phyloP scores from a whole-genome alignment of 768 basidiomycete species.

The Chalciporus piperatus region DNA sequence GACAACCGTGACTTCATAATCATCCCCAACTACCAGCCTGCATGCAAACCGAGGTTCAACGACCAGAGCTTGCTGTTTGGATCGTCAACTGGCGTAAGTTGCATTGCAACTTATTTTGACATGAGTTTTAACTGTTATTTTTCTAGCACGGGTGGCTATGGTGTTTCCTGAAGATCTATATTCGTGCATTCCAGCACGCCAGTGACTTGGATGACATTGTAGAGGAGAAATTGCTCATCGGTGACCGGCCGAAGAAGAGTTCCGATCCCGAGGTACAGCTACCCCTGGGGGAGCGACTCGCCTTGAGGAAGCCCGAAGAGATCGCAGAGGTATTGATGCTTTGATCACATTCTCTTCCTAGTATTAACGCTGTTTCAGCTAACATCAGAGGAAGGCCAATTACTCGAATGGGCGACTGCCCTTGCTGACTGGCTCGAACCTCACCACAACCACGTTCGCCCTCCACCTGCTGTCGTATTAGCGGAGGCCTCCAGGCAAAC shows the following conservation, averaged over 20 bases:
- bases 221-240: slow-evolving; percentile 78
- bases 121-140: background rate
- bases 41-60: slow-evolving; percentile 47
- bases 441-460: slow-evolving; percentile 71
- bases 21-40: slow-evolving; percentile 76
- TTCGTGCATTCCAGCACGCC: slow-evolving; percentile 71
- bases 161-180: slow-evolving; percentile 73
- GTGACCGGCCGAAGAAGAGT: slow-evolving; percentile 72
- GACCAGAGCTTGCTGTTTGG: slow-evolving; percentile 68
- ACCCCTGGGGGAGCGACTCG: slow-evolving; percentile 58
- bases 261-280: slow-evolving; percentile 46
- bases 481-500: slow-evolving; percentile 75
- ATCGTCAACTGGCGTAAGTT: slow-evolving; percentile 59
- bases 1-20: slow-evolving; percentile 88
- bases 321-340: slow-evolving; percentile 45
- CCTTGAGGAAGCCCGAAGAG: slow-evolving; percentile 48
- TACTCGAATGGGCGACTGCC: slow-evolving; percentile 58
- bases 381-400: slow-evolving; percentile 56
- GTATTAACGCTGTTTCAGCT: slow-evolving; percentile 42
- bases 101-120: background rate
- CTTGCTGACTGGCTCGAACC: slow-evolving; percentile 76
- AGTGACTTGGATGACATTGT: slow-evolving; percentile 79
- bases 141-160: slow-evolving; percentile 68
- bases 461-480: slow-evolving; percentile 64
- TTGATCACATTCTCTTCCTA: background rate